Conservation (phyloP, 2,329 filamentous ascomycete genomes). For the Aspergillus alliaceus region DNA sequence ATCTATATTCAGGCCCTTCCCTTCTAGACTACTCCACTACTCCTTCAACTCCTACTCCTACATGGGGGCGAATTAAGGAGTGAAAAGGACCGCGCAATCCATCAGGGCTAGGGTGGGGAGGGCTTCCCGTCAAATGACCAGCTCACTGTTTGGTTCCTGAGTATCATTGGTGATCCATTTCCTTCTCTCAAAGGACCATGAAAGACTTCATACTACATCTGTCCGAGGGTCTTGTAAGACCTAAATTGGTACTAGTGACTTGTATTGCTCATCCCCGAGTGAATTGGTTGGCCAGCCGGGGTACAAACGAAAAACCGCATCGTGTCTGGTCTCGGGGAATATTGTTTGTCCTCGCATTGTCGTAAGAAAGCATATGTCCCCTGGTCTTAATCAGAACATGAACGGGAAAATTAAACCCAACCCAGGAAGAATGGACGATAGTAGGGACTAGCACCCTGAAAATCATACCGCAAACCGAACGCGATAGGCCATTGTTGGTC, state of each 20-base stretch:
- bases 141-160: neutral
- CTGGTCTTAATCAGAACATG: neutral
- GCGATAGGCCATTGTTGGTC: constrained; percentile 4
- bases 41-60: too few species aligned
- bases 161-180: neutral
- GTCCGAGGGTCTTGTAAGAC: neutral
- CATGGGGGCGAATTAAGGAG: neutral
- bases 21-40: too few species aligned
- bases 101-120: neutral
- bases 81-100: neutral
- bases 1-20: neutral
- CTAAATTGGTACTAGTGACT: neutral
- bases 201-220: neutral
- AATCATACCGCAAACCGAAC: neutral
- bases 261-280: neutral
- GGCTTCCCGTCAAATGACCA: neutral
- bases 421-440: neutral
- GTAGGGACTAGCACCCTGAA: neutral
- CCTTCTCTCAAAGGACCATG: neutral
- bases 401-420: neutral
- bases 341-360: neutral
- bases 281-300: neutral
- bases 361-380: too few species aligned
- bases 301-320: neutral
- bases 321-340: neutral